phyloP scores from a whole-genome alignment of 2,329 filamentous ascomycete genomes.

The Colletotrichum plurivorum region DNA sequence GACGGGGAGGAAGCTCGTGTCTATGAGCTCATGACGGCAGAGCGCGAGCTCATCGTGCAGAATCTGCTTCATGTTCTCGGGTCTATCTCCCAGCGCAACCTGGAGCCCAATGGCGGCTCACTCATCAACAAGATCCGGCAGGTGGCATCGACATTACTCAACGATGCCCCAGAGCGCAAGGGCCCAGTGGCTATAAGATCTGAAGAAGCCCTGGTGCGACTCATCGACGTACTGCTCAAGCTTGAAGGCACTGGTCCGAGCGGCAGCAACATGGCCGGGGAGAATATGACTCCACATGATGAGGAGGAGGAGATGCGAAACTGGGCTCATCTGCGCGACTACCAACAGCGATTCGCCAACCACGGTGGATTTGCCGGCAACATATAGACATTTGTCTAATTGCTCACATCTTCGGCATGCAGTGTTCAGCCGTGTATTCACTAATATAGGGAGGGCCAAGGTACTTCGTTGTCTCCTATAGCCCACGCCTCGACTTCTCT shows the following conservation, averaged over 20 bases:
- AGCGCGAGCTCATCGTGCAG: constrained; percentile 86
- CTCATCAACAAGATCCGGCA: constrained; percentile 88
- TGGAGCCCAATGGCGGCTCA: constrained; percentile 79
- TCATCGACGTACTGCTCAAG: constrained; percentile 81
- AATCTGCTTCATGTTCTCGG: constrained; percentile 82
- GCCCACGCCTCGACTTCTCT: too few relatives aligned
- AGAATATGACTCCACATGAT: constrained; percentile 66
- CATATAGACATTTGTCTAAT: neutral
- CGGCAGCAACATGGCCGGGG: constrained; percentile 42
- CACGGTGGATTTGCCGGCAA: constrained; percentile 67
- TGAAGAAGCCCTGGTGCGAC: constrained; percentile 79
- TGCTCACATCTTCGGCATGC: too few relatives aligned
- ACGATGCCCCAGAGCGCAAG: constrained; percentile 66
- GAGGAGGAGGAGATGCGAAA: constrained; percentile 83
- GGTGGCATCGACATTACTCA: constrained; percentile 84
- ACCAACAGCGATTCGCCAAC: constrained; percentile 80
- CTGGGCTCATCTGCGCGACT: constrained; percentile 86
- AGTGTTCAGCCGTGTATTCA: too few relatives aligned
- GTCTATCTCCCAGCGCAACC: constrained; percentile 86
- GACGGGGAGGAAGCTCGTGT: constrained; percentile 63
- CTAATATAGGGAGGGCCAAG: too few relatives aligned
- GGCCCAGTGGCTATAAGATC: constrained; percentile 68
- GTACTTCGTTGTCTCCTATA: too few relatives aligned
- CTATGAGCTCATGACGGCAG: constrained; percentile 76
- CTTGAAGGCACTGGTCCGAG: constrained; percentile 74